Evolutionary conservation across 352 stramenopile genomes (phyloP), one percentile per base, ranked within the genome.

Genomic region (Phytophthora tentaculata): DNA sequence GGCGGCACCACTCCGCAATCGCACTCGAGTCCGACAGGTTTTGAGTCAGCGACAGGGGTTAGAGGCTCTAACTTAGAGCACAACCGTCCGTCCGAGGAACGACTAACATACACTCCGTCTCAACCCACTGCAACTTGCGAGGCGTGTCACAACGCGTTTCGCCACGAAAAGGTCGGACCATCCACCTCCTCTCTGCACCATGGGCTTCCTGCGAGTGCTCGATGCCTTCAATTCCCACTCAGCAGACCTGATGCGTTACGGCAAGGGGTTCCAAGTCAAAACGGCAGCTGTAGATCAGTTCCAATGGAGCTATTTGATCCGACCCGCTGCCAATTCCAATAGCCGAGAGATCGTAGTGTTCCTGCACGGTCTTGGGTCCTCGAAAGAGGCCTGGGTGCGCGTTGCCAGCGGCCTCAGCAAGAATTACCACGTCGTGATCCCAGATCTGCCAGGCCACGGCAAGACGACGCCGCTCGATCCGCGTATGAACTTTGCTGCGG

Each of bases 261-360:
- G 76, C 59, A 74, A 74, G 53, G 73, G 80, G 16, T 89, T 88
- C 41, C 29, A 67, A 32, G 45, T 57, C 5, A 76, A 78, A 41
- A 74, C 64, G 10, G 68, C 71, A 5, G 23, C 47, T 12, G 62
- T 84, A 5, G 79, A 86, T 63, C 76, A 84, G 48, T 88, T 92
- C 50, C 69, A 78, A 49, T 92, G 84, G 84, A 89, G 75, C 54
- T 92, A 86, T 67, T 77, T 92, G 50, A 78, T 79, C 52, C 76
- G 72, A 41, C 61, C 60, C 0, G 64, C 72, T 13, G 35, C 29
- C 49, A 58, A 67, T 64, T 44, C 71, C 35, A 49, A 59, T 58
- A 65, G 73, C 52, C 48, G 60, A 71, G 81, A 88, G 50, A 64
- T 79, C 51, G 78, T 91, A 8, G 73, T 91, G 22, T 86, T 90